Evolutionary conservation across 1,284 basidiomycete species (phyloP).

Genomic region (Ceratobasidium sp.): DNA sequence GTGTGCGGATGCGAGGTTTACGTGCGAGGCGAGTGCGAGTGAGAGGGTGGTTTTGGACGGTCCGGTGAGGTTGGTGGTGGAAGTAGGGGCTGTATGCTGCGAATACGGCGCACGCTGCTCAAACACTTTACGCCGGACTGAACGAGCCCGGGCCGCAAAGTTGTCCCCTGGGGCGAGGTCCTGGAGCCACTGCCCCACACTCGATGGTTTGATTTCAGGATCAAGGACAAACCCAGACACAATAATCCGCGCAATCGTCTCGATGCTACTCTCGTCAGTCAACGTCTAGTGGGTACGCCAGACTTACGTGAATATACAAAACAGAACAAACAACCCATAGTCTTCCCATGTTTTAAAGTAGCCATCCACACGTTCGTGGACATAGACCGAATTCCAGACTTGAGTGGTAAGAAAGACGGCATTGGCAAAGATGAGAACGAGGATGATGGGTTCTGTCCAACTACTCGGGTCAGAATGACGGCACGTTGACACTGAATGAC

Average conservation of each 20-base stretch:
- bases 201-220: slow-evolving; percentile 64
- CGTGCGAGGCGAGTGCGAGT: slow-evolving; percentile 20
- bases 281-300: too few relatives aligned
- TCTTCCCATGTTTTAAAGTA: slow-evolving; percentile 93
- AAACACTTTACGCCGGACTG: slow-evolving; percentile 31
- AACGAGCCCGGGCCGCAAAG: slow-evolving; percentile 27
- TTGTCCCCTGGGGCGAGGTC: slow-evolving; percentile 36
- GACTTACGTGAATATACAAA: slow-evolving; percentile 85
- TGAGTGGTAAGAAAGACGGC: slow-evolving; percentile 86
- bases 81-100: not conserved
- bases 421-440: slow-evolving; percentile 84
- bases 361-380: slow-evolving; percentile 57
- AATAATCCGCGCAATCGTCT: slow-evolving; percentile 87
- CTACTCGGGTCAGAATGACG: slow-evolving; percentile 52
- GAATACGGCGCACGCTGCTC: slow-evolving; percentile 30
- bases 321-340: slow-evolving; percentile 80
- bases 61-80: slow-evolving; percentile 16
- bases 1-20: slow-evolving; percentile 22
- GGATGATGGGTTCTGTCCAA: slow-evolving; percentile 86
- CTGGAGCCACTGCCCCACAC: slow-evolving; percentile 30
- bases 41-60: slow-evolving; percentile 22
- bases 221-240: slow-evolving; percentile 92
- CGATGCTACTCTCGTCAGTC: too few relatives aligned
- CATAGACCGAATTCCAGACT: slow-evolving; percentile 61
- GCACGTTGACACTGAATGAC: slow-evolving; percentile 41